Percentiles rank a stretch among this genome's conserved stretches.
Conservation (phyloP, 2,329 filamentous ascomycete species). For the Pseudocercospora musae region DNA sequence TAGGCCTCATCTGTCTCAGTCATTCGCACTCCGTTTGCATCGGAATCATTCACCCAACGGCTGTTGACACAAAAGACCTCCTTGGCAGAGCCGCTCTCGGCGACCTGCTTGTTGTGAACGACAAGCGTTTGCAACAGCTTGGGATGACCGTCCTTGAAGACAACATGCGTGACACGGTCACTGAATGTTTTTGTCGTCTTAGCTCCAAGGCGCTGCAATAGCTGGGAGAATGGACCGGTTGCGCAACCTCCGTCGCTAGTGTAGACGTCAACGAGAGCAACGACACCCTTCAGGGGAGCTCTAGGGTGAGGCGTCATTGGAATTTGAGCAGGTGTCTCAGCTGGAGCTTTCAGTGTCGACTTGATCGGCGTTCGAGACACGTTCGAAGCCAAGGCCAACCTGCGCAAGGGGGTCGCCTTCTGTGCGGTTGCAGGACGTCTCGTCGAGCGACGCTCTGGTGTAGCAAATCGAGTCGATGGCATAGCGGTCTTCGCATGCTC, state of each 20-base stretch:
- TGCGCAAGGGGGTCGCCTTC: conserved; percentile 31
- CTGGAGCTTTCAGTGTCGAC: conserved; percentile 29
- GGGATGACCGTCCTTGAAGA: conserved; percentile 40
- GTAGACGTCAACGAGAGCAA: conserved; percentile 38
- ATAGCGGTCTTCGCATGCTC: conserved; percentile 29
- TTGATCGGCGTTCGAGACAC: conserved; percentile 30
- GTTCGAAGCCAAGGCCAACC: conserved; percentile 27
- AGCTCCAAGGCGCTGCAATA: conserved; percentile 37
- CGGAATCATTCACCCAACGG: conserved; percentile 38
- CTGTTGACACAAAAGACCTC: conserved; percentile 38
- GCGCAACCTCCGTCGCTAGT: conserved; percentile 37
- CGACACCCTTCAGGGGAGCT: conserved; percentile 33
- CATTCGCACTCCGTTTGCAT: conserved; percentile 30
- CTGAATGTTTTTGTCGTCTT: conserved; percentile 36
- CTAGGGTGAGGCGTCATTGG: conserved; percentile 38
- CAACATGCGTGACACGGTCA: conserved; percentile 37
- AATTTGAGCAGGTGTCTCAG: conserved; percentile 27
- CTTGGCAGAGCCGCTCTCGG: conserved; percentile 21
- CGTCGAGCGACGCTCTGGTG: conserved; percentile 21
- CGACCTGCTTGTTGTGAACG: conserved; percentile 33
- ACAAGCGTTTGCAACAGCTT: conserved; percentile 34
- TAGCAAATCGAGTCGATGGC: conserved; percentile 28
- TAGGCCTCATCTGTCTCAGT: conserved; percentile 34
- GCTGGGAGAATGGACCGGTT: conserved; percentile 34
- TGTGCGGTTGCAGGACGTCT: conserved; percentile 30